A percentile compares a stretch with the other conserved stretches of the same genome.
Evolutionary conservation across 257 asterid species (phyloP).

Genomic region (Scutellaria galericulata): DNA sequence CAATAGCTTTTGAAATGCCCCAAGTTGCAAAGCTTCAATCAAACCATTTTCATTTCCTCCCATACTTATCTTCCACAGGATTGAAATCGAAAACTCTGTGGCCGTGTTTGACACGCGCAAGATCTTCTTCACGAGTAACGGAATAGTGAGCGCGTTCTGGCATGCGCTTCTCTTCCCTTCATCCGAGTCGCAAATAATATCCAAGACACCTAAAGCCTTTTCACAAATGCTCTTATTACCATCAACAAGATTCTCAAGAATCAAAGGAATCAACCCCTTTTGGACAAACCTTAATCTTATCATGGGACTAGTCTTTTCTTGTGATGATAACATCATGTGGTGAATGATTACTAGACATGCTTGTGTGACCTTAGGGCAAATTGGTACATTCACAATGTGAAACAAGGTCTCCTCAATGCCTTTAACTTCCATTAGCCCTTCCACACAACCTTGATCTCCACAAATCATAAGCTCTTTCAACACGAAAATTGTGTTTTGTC

Average conservation of each 20-base stretch:
- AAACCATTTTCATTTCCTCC: constrained; percentile 40
- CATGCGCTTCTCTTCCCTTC: constrained; percentile 50
- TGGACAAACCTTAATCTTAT: constrained; percentile 38
- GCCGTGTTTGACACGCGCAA: constrained; percentile 60
- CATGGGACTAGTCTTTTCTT: background rate
- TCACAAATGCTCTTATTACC: constrained; percentile 54
- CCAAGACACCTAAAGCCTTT: constrained; percentile 62
- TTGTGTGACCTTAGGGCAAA: constrained; percentile 61
- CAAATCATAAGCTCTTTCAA: constrained; percentile 45
- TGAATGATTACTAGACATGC: constrained; percentile 56
- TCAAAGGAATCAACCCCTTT: constrained; percentile 49
- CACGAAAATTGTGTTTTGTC: constrained; percentile 50
- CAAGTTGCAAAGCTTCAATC: constrained; percentile 63
- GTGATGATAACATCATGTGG: constrained; percentile 37
- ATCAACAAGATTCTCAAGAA: constrained; percentile 69
- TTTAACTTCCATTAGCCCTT: constrained; percentile 39
- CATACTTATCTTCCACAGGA: constrained; percentile 56
- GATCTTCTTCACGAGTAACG: constrained; percentile 68
- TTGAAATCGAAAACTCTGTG: constrained; percentile 52
- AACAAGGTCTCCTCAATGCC: constrained; percentile 48
- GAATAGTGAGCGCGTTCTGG: constrained; percentile 53
- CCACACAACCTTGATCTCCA: constrained; percentile 30
- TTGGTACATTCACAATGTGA: constrained; percentile 50
- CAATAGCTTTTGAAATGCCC: constrained; percentile 76
- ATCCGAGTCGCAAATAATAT: constrained; percentile 40